These are phyloP conservation scores for Mycena chlorophos DNA, from an alignment of 768 basidiomycete genomes.

Conservation along the genomic window DNA sequence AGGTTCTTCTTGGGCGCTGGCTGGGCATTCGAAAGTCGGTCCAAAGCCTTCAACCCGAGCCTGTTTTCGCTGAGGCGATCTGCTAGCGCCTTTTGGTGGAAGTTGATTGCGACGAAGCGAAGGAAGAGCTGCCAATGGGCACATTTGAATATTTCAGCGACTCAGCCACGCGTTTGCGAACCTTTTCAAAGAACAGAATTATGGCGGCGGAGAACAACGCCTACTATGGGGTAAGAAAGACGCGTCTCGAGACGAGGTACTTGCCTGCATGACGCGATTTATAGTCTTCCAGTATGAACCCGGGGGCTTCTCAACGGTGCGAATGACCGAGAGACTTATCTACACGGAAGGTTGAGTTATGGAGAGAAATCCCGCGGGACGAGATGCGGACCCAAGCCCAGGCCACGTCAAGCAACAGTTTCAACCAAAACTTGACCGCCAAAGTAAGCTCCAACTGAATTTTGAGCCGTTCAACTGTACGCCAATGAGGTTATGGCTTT, in stretches of 20 bases:
- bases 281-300: constrained; percentile 67
- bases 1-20: constrained; percentile 42
- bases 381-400: constrained; percentile 52
- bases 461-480: constrained; percentile 57
- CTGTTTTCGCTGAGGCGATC: constrained; percentile 73
- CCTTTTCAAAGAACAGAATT: constrained; percentile 45
- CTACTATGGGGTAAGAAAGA: constrained; percentile 24
- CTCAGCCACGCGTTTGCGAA: not conserved
- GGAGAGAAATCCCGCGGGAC: not conserved
- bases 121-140: constrained; percentile 45
- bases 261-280: constrained; percentile 71
- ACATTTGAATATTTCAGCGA: constrained; percentile 40
- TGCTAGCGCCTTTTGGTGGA: constrained; percentile 73
- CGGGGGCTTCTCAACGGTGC: constrained; percentile 56
- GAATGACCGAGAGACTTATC: constrained; percentile 69
- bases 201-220: constrained; percentile 47
- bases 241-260: constrained; percentile 3
- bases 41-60: constrained; percentile 67
- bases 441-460: constrained; percentile 70
- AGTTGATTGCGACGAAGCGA: constrained; percentile 77
- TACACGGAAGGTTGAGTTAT: not conserved
- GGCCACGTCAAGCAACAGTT: constrained; percentile 61
- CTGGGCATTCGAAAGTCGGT: constrained; percentile 68
- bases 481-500: not conserved
- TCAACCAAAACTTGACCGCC: constrained; percentile 72